Conservation (phyloP, 768 basidiomycete species). For the Gymnopilus dilepis region DNA sequence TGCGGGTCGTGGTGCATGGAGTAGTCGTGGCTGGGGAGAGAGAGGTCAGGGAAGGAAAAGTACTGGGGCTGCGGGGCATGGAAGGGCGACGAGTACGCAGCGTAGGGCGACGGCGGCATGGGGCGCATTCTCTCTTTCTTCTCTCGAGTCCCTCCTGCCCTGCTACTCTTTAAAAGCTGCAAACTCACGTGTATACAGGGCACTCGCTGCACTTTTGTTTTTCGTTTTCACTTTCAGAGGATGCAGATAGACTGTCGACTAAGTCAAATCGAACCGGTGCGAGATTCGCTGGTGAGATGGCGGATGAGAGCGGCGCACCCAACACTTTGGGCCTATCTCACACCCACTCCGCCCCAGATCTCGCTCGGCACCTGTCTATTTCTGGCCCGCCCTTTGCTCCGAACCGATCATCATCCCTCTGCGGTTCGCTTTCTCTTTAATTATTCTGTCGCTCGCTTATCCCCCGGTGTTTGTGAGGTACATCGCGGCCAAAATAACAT, state of each 20-base stretch:
- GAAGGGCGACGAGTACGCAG: conserved; percentile 41
- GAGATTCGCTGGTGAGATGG: conserved; percentile 22
- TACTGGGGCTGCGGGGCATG: conserved; percentile 35
- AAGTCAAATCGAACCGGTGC: conserved; percentile 30
- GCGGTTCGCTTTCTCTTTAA: neutral
- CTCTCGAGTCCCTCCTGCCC: neutral
- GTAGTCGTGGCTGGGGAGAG: conserved; percentile 34
- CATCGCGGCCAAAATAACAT: neutral
- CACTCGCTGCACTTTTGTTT: too few relatives aligned
- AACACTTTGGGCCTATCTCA: conserved; percentile 1
- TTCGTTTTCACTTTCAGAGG: neutral
- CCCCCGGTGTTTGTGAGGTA: neutral
- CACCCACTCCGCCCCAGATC: conserved; percentile 8
- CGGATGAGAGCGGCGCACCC: conserved; percentile 9
- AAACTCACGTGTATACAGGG: conserved; percentile 33
- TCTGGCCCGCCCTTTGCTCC: neutral
- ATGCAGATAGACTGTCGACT: conserved; percentile 6
- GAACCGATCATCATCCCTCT: neutral
- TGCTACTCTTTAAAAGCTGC: conserved; percentile 23
- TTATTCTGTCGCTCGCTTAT: neutral
- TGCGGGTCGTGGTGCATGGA: conserved; percentile 56
- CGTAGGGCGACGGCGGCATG: conserved; percentile 40
- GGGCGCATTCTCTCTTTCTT: conserved; percentile 22
- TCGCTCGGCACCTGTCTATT: neutral
- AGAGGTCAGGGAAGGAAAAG: conserved; percentile 33